Percentiles rank a stretch among this genome's conserved stretches.
Conservation (phyloP, 139 green algal species). For the Prasinococcaceae sp. region DNA sequence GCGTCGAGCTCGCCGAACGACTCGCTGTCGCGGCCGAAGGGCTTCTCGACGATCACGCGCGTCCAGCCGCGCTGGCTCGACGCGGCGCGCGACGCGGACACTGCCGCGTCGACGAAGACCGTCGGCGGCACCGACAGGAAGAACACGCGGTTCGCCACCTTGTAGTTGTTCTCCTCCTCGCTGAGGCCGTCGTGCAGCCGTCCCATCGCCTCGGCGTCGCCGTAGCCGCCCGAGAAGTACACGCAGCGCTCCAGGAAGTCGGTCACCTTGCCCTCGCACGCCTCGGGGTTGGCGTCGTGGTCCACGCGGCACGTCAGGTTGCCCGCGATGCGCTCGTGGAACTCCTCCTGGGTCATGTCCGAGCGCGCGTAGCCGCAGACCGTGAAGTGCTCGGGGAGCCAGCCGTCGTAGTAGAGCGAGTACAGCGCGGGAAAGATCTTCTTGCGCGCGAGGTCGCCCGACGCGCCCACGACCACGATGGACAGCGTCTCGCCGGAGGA, state of each 20-base stretch:
- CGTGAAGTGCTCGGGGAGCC: constrained; percentile 74
- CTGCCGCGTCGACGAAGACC: constrained; percentile 26
- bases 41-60: constrained; percentile 98
- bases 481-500: too few relatives aligned
- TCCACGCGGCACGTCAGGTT: constrained; percentile 67
- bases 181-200: constrained; percentile 46
- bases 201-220: constrained; percentile 46
- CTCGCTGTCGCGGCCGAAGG: constrained; percentile 80
- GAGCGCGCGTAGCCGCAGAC: constrained; percentile 84
- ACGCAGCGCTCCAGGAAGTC: constrained; percentile 75
- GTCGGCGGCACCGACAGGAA: constrained; percentile 94
- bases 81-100: not conserved
- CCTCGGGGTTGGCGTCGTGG: constrained; percentile 28
- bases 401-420: constrained; percentile 79
- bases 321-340: constrained; percentile 60
- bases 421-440: constrained; percentile 98
- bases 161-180: constrained; percentile 38
- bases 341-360: constrained; percentile 76
- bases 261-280: constrained; percentile 52
- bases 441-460: constrained; percentile 92
- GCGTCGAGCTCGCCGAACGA: constrained; percentile 53
- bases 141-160: constrained; percentile 79
- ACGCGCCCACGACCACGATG: constrained; percentile 86
- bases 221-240: constrained; percentile 73
- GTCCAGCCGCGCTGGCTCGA: constrained; percentile 67